Conservation (phyloP, 164 flowering plant species). For the Saururus chinensis region DNA sequence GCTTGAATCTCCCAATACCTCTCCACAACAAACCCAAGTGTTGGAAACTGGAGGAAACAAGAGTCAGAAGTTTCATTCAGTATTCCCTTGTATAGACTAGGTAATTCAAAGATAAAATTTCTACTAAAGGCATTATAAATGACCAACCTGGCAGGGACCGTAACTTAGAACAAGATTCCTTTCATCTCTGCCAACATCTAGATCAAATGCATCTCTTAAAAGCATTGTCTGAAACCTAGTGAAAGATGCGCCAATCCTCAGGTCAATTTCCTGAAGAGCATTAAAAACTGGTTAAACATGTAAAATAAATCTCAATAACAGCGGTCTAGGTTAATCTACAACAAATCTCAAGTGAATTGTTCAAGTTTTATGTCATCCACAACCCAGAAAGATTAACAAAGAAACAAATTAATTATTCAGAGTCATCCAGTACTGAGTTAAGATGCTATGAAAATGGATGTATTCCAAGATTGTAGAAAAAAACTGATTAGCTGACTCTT, state of each 20-base stretch:
- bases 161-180: constrained; percentile 73
- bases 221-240: constrained; percentile 97
- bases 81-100: not conserved
- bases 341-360: not conserved
- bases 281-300: not conserved
- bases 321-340: not conserved
- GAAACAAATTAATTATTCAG: not conserved
- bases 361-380: not conserved
- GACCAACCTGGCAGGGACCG: constrained; percentile 93
- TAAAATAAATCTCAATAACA: not conserved
- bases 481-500: no score
- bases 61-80: not conserved
- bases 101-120: not conserved
- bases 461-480: not conserved
- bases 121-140: not conserved
- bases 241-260: constrained; percentile 96
- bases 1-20: constrained; percentile 93
- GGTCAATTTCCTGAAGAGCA: constrained; percentile 74
- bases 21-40: constrained; percentile 95
- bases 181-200: constrained; percentile 52
- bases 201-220: constrained; percentile 61
- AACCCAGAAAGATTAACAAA: not conserved
- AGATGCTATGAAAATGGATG: not conserved
- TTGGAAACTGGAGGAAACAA: constrained; percentile 62
- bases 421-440: not conserved